These are phyloP conservation scores for Leccinum fibrillosum DNA, from an alignment of 768 basidiomycete species.

Conservation along the genomic window DNA sequence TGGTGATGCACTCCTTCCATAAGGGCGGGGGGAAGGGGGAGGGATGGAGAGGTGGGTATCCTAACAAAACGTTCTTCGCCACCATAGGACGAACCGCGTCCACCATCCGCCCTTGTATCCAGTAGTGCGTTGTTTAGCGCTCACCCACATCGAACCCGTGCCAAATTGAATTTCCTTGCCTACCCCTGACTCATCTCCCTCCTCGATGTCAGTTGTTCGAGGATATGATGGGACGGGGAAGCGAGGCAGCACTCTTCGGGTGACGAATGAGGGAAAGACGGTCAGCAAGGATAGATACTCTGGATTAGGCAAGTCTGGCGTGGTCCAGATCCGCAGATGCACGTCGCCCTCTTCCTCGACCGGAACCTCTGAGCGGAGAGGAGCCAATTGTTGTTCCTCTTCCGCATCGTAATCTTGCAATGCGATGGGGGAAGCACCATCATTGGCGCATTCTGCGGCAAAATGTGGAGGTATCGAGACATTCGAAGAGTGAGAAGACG, in stretches of 20 bases:
- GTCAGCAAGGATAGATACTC: conserved; percentile 67
- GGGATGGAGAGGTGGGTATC: conserved; percentile 15
- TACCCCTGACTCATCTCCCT: conserved; percentile 55
- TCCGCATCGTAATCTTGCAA: conserved; percentile 29
- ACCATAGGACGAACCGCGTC: conserved; percentile 77
- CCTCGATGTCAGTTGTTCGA: conserved; percentile 61
- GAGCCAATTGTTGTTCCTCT: conserved; percentile 33
- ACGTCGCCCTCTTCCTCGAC: conserved; percentile 40
- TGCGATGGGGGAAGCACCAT: conserved; percentile 38
- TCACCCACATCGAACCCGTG: conserved; percentile 83
- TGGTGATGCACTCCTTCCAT: conserved; percentile 9
- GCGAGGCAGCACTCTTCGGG: conserved; percentile 65
- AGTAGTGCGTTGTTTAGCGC: conserved; percentile 52
- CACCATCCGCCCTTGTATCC: conserved; percentile 80
- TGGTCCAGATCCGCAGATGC: conserved; percentile 75
- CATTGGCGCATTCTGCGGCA: conserved; percentile 37
- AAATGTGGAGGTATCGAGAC: conserved; percentile 31
- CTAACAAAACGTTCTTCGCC: conserved; percentile 74
- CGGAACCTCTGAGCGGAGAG: conserved; percentile 32
- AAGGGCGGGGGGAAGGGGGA: background rate
- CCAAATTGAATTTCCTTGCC: conserved; percentile 65
- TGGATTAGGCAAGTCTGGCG: conserved; percentile 73
- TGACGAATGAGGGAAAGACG: conserved; percentile 76
- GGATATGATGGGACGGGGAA: conserved; percentile 47
- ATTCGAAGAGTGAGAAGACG: conserved; percentile 46